These are phyloP conservation scores for Nannochloropsis oceanica DNA, from an alignment of 108 stramenopile species.

Conservation along the genomic window DNA sequence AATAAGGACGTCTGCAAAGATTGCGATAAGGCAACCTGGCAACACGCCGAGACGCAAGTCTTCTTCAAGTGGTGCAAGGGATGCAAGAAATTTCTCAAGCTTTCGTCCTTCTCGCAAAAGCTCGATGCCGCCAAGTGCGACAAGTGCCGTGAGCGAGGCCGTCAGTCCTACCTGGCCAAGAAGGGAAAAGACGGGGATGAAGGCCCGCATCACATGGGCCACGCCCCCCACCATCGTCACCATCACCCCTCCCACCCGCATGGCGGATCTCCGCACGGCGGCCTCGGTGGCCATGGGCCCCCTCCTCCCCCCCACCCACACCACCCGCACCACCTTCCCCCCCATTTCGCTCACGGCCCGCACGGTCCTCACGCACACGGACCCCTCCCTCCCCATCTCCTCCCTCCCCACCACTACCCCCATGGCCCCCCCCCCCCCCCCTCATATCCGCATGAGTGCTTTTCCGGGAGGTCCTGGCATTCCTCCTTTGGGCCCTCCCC, in stretches of 20 bases:
- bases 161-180: slow-evolving; percentile 20
- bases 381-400: background rate
- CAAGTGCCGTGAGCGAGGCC: slow-evolving; percentile 23
- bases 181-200: slow-evolving; percentile 4
- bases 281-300: no score
- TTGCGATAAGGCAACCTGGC: slow-evolving; percentile 25
- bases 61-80: slow-evolving; percentile 36
- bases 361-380: background rate
- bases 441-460: background rate
- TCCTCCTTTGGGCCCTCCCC: background rate
- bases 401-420: background rate
- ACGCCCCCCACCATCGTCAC: background rate
- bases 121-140: slow-evolving; percentile 21
- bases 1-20: slow-evolving; percentile 28
- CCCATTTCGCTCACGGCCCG: no score
- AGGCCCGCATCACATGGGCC: background rate
- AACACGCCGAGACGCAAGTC: background rate
- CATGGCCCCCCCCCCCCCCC: background rate
- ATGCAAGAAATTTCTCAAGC: slow-evolving; percentile 22
- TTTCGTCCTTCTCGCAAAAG: slow-evolving; percentile 6
- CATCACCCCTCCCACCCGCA: background rate
- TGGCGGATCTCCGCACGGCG: no score
- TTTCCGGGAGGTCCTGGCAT: background rate
- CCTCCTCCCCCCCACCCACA: background rate
- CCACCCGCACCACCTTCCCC: background rate